phyloP scores from a whole-genome alignment of 2,329 filamentous ascomycete species.

The Penicillium sp. region DNA sequence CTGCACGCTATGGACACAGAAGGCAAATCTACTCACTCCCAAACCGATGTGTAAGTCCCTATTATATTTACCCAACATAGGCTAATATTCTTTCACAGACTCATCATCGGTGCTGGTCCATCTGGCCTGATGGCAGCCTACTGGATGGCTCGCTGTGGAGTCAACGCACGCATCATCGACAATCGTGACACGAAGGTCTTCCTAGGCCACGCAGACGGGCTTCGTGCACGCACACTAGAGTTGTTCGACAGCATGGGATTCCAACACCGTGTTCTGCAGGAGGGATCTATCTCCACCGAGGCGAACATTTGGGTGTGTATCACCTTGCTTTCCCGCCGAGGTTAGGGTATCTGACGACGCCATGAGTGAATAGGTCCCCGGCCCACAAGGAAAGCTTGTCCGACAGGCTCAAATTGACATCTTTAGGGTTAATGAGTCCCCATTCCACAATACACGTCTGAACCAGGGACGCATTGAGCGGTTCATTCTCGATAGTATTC shows the following conservation, averaged over 20 bases:
- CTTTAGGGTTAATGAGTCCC: slow-evolving; percentile 55
- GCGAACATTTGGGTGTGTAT: slow-evolving; percentile 49
- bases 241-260: slow-evolving; percentile 71
- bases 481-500: slow-evolving; percentile 63
- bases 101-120: slow-evolving; percentile 52
- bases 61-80: rapidly evolving
- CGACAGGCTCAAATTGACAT: slow-evolving; percentile 62
- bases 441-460: slow-evolving; percentile 63
- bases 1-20: not conserved
- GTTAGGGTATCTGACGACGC: not conserved
- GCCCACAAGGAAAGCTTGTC: slow-evolving; percentile 56
- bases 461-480: slow-evolving; percentile 70
- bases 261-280: slow-evolving; percentile 61
- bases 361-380: slow-evolving; percentile 25
- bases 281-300: slow-evolving; percentile 68
- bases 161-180: slow-evolving; percentile 51
- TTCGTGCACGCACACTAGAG: slow-evolving; percentile 25
- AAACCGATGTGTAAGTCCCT: slow-evolving; percentile 5
- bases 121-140: slow-evolving; percentile 50
- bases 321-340: not conserved
- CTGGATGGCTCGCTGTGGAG: slow-evolving; percentile 50
- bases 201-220: slow-evolving; percentile 28
- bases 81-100: slow-evolving; percentile 3
- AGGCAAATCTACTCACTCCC: not conserved
- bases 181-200: slow-evolving; percentile 42